A percentile compares a stretch with the other conserved stretches of the same genome.
Conservation (phyloP, 129 eudicot species). For the Centrapalus pauciflorus region DNA sequence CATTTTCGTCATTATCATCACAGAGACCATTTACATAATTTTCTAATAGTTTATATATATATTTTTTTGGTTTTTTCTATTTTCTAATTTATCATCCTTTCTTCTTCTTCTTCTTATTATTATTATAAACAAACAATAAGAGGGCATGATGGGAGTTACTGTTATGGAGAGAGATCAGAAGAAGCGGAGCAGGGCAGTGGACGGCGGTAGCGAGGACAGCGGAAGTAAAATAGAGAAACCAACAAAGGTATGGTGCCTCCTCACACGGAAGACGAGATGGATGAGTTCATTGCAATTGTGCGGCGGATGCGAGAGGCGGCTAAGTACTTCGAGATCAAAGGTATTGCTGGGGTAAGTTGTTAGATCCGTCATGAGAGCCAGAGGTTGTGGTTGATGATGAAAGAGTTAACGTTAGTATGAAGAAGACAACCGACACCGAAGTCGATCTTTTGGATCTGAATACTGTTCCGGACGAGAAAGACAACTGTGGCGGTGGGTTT, state of each 20-base stretch:
- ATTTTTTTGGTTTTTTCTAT: too few relatives aligned
- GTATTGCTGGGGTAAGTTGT: slow-evolving; percentile 8
- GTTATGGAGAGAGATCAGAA: slow-evolving; percentile 38
- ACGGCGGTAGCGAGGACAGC: slow-evolving; percentile 21
- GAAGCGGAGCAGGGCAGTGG: slow-evolving; percentile 31
- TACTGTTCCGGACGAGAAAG: slow-evolving; percentile 27
- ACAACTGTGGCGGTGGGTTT: too few relatives aligned
- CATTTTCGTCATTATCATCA: too few relatives aligned
- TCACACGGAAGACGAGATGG: slow-evolving; percentile 60
- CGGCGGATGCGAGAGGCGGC: slow-evolving; percentile 48
- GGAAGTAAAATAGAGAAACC: slow-evolving; percentile 13
- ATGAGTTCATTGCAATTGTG: slow-evolving; percentile 49
- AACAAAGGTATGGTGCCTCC: slow-evolving; percentile 28
- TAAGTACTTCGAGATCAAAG: slow-evolving; percentile 35
- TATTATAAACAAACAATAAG: too few relatives aligned
- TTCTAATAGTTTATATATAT: too few relatives aligned
- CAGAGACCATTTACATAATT: too few relatives aligned
- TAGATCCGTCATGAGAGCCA: slow-evolving; percentile 21
- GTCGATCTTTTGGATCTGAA: slow-evolving; percentile 28
- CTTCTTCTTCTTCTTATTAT: too few relatives aligned
- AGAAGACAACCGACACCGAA: slow-evolving; percentile 2
- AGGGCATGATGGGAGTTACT: too few relatives aligned
- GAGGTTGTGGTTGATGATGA: slow-evolving; percentile 8
- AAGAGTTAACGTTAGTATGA: not conserved
- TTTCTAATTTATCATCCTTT: too few relatives aligned